Conservation (phyloP, 805 yeast species). For the Wickerhamiella domercqiae region DNA sequence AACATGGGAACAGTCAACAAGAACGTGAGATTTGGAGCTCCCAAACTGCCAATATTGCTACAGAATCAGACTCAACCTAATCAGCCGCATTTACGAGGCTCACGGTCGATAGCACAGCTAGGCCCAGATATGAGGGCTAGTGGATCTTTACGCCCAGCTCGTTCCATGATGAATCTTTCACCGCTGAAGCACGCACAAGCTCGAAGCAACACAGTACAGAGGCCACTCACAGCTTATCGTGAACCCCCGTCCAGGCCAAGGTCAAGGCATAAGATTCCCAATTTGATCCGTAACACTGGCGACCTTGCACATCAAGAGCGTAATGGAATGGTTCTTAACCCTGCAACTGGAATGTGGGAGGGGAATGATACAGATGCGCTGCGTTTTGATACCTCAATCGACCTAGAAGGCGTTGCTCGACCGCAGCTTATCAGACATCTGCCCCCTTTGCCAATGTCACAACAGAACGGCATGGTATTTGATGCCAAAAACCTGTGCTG, state of each 20-base stretch:
- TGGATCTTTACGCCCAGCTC: conserved; percentile 13
- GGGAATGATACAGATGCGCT: conserved; percentile 17
- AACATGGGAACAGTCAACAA: conserved; percentile 14
- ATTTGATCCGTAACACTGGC: conserved; percentile 13
- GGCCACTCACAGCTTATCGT: conserved; percentile 17
- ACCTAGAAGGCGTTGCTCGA: conserved; percentile 1
- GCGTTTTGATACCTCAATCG: conserved; percentile 10
- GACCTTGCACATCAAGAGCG: conserved; percentile 9
- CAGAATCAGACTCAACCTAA: conserved; percentile 3
- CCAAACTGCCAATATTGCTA: conserved; percentile 1
- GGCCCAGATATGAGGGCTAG: too few relatives aligned
- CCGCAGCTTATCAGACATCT: conserved; percentile 11
- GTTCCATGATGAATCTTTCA: conserved; percentile 13
- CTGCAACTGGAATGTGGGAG: conserved; percentile 17
- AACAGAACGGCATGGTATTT: conserved; percentile 15
- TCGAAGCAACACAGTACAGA: conserved; percentile 2
- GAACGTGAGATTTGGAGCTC: conserved; percentile 14
- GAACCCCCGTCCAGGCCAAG: too few relatives aligned
- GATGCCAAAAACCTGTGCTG: conserved; percentile 17
- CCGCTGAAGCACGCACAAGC: background rate
- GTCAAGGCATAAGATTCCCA: conserved; percentile 4
- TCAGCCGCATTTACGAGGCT: conserved; percentile 10
- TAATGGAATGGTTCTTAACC: conserved; percentile 20
- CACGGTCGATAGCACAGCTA: conserved; percentile 17
- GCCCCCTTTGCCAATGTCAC: background rate